Conservation (phyloP, 2,329 filamentous ascomycete species). For the Talaromyces sp. region DNA sequence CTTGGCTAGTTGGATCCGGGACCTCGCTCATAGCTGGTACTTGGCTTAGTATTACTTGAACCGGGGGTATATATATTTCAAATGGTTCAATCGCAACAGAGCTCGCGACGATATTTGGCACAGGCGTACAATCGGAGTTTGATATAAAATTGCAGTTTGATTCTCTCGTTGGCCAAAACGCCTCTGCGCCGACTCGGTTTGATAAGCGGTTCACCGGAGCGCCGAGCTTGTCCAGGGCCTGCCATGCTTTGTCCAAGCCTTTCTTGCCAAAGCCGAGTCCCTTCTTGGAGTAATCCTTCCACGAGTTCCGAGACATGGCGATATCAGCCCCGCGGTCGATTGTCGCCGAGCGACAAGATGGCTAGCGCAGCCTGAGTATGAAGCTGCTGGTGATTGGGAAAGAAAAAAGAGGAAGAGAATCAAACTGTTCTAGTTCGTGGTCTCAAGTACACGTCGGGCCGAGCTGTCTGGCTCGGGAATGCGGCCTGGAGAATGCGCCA, state of each 20-base stretch:
- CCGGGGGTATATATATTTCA: too few relatives aligned
- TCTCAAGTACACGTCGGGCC: background rate
- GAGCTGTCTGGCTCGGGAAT: constrained; percentile 1
- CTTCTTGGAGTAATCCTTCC: constrained; percentile 41
- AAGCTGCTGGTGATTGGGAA: background rate
- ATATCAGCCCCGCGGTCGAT: background rate
- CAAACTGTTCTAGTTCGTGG: background rate
- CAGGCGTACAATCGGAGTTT: too few relatives aligned
- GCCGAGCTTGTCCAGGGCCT: constrained; percentile 62
- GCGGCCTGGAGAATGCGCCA: constrained; percentile 9
- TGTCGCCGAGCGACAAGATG: constrained; percentile 8
- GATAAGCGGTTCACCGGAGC: constrained; percentile 73
- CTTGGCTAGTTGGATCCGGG: too few relatives aligned
- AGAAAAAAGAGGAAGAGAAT: background rate
- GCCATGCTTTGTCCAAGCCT: constrained; percentile 70
- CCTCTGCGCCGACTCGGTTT: constrained; percentile 74
- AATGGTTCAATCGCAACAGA: too few relatives aligned
- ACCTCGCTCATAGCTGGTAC: too few relatives aligned
- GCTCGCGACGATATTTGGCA: too few relatives aligned
- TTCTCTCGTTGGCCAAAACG: constrained; percentile 86
- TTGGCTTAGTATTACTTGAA: too few relatives aligned
- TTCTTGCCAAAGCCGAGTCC: constrained; percentile 45
- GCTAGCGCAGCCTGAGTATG: background rate
- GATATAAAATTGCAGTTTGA: too few relatives aligned
- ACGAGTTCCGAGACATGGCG: constrained; percentile 44